Evolutionary conservation across 225 moss, liverwort and hornwort genomes (phyloP).

Genomic region (Rhytidiadelphus loreus): DNA sequence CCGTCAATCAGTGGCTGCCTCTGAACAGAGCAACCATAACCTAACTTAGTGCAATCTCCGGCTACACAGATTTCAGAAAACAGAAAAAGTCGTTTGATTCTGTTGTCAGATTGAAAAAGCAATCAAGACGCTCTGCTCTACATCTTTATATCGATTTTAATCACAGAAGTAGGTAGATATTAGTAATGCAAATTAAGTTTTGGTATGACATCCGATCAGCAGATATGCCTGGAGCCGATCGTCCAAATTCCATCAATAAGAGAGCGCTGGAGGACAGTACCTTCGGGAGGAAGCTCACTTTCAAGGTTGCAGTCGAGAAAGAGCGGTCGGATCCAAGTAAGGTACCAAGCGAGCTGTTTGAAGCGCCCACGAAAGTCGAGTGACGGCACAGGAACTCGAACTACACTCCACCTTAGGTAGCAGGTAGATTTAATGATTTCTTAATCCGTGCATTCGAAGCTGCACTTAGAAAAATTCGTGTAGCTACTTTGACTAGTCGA

Average conservation of each 20-base stretch:
- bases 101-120: not conserved
- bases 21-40: not conserved
- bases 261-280: not conserved
- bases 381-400: not conserved
- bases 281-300: slow-evolving; percentile 1
- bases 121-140: not conserved
- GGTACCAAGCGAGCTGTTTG: not conserved
- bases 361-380: not conserved
- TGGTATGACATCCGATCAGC: not conserved
- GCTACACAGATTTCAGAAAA: not conserved
- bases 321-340: not conserved
- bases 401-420: not conserved
- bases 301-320: not conserved
- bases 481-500: not conserved
- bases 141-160: not conserved
- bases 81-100: not conserved
- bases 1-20: not conserved
- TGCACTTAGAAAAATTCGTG: not conserved
- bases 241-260: not conserved
- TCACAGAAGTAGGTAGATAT: not conserved
- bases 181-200: not conserved
- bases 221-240: not conserved
- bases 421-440: not conserved
- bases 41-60: not conserved
- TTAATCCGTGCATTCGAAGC: not conserved